Evolutionary conservation across 805 yeast genomes (phyloP).

Genomic region (Hanseniaspora pseudoguilliermondii): DNA sequence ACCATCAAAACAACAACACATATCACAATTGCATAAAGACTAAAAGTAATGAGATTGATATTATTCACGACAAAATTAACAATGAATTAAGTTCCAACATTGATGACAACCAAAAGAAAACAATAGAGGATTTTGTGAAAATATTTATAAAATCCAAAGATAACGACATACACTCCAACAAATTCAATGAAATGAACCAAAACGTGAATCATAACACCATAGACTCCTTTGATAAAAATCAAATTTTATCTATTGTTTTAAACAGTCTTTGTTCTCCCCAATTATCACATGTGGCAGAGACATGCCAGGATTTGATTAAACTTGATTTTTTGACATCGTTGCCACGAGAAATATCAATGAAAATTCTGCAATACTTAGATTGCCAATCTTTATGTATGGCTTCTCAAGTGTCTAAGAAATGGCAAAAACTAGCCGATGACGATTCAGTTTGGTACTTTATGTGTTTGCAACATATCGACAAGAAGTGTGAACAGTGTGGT

Average conservation of each 20-base stretch:
- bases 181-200: not conserved
- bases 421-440: constrained; percentile 88
- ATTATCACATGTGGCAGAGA: constrained; percentile 69
- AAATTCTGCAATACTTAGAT: constrained; percentile 77
- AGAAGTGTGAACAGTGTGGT: constrained; percentile 95
- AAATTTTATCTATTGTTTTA: constrained; percentile 71
- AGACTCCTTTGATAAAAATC: constrained; percentile 41
- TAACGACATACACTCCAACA: not conserved
- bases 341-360: constrained; percentile 75
- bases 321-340: constrained; percentile 78
- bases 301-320: constrained; percentile 64
- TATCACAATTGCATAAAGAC: constrained; percentile 16
- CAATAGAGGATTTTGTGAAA: constrained; percentile 1
- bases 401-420: constrained; percentile 75
- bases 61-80: not conserved
- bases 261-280: constrained; percentile 93
- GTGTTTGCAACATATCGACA: constrained; percentile 96
- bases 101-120: not conserved
- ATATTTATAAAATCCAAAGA: not conserved
- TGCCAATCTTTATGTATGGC: constrained; percentile 89
- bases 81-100: not conserved
- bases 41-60: not conserved
- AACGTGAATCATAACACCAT: not conserved
- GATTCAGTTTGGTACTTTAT: constrained; percentile 96
- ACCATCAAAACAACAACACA: constrained; percentile 34